Evolutionary conservation across 177 flowering plant species (phyloP).

Genomic region (Vitis hybrid): DNA sequence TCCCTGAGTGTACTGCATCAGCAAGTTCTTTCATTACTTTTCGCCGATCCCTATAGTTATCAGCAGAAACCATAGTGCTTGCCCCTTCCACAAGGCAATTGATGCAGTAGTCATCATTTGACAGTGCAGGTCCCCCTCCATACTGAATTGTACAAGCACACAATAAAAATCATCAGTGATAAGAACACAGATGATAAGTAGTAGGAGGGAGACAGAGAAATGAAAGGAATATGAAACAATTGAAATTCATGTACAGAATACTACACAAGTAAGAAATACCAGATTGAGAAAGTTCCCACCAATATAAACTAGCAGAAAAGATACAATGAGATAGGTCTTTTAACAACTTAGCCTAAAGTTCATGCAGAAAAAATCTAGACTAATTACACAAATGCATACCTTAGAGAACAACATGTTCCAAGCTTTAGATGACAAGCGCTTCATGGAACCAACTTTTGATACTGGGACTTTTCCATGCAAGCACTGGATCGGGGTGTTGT

Average conservation of each 20-base stretch:
- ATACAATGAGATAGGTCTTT: not conserved
- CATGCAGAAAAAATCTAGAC: not conserved
- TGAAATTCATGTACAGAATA: not conserved
- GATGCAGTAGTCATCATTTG: slow-evolving; percentile 62
- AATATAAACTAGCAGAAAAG: not conserved
- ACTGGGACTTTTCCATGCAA: slow-evolving; percentile 72
- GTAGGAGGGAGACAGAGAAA: not conserved
- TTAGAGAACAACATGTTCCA: slow-evolving; percentile 63
- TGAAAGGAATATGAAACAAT: not conserved
- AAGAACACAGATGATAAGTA: not conserved
- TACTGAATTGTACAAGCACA: slow-evolving; percentile 45
- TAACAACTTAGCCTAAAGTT: not conserved
- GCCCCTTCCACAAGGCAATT: slow-evolving; percentile 74
- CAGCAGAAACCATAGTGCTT: slow-evolving; percentile 48
- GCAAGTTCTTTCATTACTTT: slow-evolving; percentile 73
- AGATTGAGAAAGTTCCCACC: not conserved
- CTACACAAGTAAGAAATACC: not conserved
- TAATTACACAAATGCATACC: slow-evolving; percentile 38
- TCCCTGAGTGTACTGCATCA: slow-evolving; percentile 68
- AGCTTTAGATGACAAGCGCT: slow-evolving; percentile 73
- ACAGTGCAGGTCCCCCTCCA: slow-evolving; percentile 70
- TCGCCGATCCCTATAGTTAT: slow-evolving; percentile 71
- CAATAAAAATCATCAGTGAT: slow-evolving; percentile 12
- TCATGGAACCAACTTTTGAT: slow-evolving; percentile 60
- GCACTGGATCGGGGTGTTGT: slow-evolving; percentile 73